Evolutionary conservation across 2,329 filamentous ascomycete species (phyloP).

Genomic region (Coleophoma eucalyptorum): DNA sequence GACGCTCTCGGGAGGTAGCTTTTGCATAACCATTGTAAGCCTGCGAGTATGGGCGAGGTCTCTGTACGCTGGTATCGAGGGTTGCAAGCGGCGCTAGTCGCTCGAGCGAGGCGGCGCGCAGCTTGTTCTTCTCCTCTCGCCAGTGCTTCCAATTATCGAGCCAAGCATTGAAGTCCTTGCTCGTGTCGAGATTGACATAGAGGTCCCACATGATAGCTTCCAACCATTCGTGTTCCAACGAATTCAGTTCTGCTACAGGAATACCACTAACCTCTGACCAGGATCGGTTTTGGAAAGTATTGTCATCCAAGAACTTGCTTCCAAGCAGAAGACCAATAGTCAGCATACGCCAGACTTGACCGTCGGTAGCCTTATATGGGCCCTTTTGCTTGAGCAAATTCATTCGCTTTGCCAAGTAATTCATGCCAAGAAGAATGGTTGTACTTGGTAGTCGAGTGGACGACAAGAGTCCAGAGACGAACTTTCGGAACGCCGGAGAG

Average conservation of each 20-base stretch:
- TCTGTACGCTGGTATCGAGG: constrained; percentile 61
- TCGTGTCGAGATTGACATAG: constrained; percentile 61
- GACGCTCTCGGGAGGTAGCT: constrained; percentile 27
- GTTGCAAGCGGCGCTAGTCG: constrained; percentile 34
- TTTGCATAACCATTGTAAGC: constrained; percentile 46
- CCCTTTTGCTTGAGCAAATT: constrained; percentile 46
- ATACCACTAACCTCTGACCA: constrained; percentile 76
- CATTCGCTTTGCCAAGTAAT: constrained; percentile 65
- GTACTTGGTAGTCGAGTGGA: constrained; percentile 69
- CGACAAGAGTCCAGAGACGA: constrained; percentile 68
- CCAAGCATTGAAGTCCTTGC: constrained; percentile 62
- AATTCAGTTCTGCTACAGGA: constrained; percentile 62
- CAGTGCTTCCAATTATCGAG: constrained; percentile 63
- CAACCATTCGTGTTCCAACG: constrained; percentile 66
- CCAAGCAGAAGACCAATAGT: constrained; percentile 66
- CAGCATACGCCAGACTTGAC: constrained; percentile 64
- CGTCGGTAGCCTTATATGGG: constrained; percentile 36
- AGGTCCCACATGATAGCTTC: constrained; percentile 64
- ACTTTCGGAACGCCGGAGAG: constrained; percentile 66
- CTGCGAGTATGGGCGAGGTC: constrained; percentile 27
- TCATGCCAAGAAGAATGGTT: constrained; percentile 67
- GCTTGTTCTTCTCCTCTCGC: constrained; percentile 39
- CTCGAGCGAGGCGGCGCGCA: constrained; percentile 29
- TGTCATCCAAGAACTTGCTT: constrained; percentile 76
- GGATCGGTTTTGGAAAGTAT: constrained; percentile 75